Evolutionary conservation across 2,329 filamentous ascomycete species (phyloP), one percentile per base, ranked within the genome.

Genomic region (Clathrospora elynae): DNA sequence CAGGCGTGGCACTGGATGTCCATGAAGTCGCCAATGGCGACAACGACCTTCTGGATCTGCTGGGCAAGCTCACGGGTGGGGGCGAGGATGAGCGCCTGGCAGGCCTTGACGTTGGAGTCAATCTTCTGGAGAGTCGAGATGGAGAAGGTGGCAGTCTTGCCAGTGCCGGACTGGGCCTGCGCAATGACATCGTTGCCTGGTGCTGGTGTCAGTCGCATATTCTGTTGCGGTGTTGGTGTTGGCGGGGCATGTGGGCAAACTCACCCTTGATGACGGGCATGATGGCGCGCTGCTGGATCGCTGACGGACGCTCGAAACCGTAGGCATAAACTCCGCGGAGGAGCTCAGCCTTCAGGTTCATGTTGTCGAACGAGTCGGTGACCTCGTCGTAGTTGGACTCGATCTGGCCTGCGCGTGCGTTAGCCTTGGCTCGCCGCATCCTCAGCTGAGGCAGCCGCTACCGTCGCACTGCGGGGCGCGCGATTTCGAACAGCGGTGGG

Each of bases 351-450:
- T 95, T 96, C 71, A 99, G 84, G 79, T 85, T 86, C 93, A 99
- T 99, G 68, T 91, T 83, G 78, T 99, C 93, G 79, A 99, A 99
- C 53, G 90, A 96, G 79, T 99, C 95, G 77, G 93, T 92, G 71
- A 92, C 91, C 84, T 97, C 91, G 84, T 99, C 93, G 81, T 97
- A 99, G 89, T 99, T 99, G 74, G 91, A 96, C 84, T 99, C 95
- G 83, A 99, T 99, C 81, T 95, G 90, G 78, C 87, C 92, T 96
- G 74, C 68, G 73, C 46, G 46, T 39, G 51, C 40, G 51, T 58
- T 59, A 56, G 52, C 35, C 29, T 25, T 20, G 17, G 35, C 35
- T 36, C 43, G 40, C 46, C 13, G 20, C 26, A 35, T 18, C 17
- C 16, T 22, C 37, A 20, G 17, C 10, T 31, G 34, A 42, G 29